Base-by-base conservation (phyloP, 2,329 filamentous ascomycete species). In the Claviceps monticola region DNA sequence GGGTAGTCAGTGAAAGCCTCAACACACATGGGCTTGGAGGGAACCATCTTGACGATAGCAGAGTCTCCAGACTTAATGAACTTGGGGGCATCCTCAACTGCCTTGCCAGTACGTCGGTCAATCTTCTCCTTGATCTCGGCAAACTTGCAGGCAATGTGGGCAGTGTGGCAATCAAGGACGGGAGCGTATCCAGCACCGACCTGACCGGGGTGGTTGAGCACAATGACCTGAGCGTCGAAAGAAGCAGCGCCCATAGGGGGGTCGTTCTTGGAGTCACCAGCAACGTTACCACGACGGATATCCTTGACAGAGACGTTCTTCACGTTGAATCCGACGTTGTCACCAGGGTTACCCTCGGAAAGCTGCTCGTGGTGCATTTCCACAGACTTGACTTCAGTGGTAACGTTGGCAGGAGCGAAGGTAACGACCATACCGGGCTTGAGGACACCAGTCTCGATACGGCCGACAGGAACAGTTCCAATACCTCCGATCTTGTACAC, bases 251-350 rank as follows among this genome's bases (percentile, higher is more conserved):
- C 93, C 71, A 76, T 72, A 61, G 93, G 88, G 67, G 93, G 93
- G 80, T 98, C 93, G 82, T 95, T 94, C 90, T 98, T 98, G 83
- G 88, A 91, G 88, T 98, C 93, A 88, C 89, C 88, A 68, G 87
- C 87, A 67, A 98, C 93, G 85, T 98, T 97, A 71, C 93, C 93
- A 95, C 93, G 93, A 78, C 93, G 93, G 71, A 98, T 95, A 75
- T 98, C 93, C 90, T 98, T 98, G 79, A 98, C 93, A 75, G 93
- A 97, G 69, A 98, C 93, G 93, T 98, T 98, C 90, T 98, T 98
- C 79, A 98, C 91, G 88, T 98, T 98, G 90, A 98, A 98, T 68
- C 93, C 93, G 74, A 98, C 93, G 82, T 98, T 98, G 88, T 98
- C 93, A 84, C 93, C 93, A 70, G 93, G 93, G 62, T 87, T 70